phyloP scores from a whole-genome alignment of 208 protist species.

The Porcisia hertigi region DNA sequence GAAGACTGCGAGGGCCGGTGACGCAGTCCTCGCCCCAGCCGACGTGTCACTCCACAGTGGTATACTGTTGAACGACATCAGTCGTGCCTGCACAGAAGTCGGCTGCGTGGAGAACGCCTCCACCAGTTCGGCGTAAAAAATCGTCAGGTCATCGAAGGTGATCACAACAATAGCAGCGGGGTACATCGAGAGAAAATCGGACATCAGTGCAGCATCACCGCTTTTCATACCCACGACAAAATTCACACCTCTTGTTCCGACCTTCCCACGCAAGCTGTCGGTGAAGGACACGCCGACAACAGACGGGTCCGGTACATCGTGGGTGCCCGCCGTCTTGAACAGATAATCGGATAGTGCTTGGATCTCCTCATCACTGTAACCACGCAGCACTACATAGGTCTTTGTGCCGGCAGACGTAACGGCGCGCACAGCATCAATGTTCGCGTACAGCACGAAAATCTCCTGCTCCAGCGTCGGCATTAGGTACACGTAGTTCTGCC shows the following conservation, averaged over 20 bases:
- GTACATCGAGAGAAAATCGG: conserved; percentile 25
- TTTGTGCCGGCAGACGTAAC: background rate
- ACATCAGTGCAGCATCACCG: conserved; percentile 11
- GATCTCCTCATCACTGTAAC: background rate
- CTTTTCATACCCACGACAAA: conserved; percentile 10
- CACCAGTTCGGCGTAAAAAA: conserved; percentile 34
- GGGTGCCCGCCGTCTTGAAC: conserved; percentile 18
- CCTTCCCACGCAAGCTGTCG: background rate
- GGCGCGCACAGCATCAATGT: no score
- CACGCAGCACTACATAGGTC: conserved; percentile 9
- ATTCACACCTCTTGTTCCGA: background rate
- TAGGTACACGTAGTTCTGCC: no score
- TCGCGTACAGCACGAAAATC: no score
- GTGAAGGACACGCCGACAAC: background rate
- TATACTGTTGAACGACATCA: conserved; percentile 43
- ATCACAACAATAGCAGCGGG: conserved; percentile 24
- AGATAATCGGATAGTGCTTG: background rate
- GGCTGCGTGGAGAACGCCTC: conserved; percentile 5
- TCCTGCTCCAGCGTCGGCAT: no score
- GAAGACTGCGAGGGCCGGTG: conserved; percentile 17
- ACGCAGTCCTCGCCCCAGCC: conserved; percentile 6
- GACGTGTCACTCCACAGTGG: conserved; percentile 45
- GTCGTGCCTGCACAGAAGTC: conserved; percentile 19
- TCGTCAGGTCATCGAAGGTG: conserved; percentile 33
- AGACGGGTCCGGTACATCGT: conserved; percentile 1